Conservation (phyloP, 305 asterid species). For the Fraxinus greggii region DNA sequence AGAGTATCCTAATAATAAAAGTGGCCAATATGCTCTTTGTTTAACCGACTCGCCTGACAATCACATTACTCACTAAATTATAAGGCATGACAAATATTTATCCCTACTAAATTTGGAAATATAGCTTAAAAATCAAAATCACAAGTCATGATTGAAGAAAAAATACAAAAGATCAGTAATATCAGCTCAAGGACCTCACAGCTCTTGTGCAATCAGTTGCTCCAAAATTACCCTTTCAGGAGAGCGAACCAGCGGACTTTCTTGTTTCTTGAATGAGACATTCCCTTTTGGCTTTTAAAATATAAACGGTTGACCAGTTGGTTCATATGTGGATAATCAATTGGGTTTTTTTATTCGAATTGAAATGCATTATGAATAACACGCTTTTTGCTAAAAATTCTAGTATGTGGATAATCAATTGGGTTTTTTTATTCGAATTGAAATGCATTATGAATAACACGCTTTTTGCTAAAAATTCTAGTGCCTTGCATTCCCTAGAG, state of each 20-base stretch:
- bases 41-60: not conserved
- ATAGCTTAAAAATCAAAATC: not conserved
- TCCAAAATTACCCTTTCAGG: not conserved
- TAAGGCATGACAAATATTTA: not conserved
- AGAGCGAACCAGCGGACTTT: not conserved
- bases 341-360: not conserved
- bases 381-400: not conserved
- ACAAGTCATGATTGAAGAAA: not conserved
- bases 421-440: not conserved
- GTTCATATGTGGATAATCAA: conserved; percentile 6
- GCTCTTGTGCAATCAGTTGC: not conserved
- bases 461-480: not conserved
- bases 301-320: not conserved
- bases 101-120: not conserved
- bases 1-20: not conserved
- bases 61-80: not conserved
- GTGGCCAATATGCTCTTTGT: not conserved
- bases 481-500: not conserved
- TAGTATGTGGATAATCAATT: conserved; percentile 1
- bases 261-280: not conserved
- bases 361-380: not conserved
- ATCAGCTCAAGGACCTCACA: not conserved
- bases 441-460: not conserved
- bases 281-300: not conserved
- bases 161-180: not conserved